Percentiles rank a stretch among this genome's conserved stretches.
Conservation (phyloP, 305 asterid species). For the Fraxinus albicans region DNA sequence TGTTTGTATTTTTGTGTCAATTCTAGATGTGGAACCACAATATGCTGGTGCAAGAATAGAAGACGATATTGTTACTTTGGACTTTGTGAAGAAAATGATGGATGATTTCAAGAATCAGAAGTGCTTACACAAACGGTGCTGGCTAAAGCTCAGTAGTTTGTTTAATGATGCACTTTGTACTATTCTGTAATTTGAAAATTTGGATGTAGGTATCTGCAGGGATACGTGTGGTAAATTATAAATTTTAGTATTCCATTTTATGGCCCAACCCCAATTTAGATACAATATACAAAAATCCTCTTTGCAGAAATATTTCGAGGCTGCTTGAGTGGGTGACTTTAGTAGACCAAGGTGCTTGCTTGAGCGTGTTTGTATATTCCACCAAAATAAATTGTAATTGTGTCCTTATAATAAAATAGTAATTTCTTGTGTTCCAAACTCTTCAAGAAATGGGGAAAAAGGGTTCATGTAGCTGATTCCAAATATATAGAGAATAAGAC, state of each 20-base stretch:
- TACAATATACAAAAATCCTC: not conserved
- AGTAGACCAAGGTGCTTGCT: not conserved
- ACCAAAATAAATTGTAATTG: not conserved
- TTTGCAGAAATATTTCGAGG: too few relatives aligned
- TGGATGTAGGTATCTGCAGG: not conserved
- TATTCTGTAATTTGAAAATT: not conserved
- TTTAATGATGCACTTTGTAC: not conserved
- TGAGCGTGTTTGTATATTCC: not conserved
- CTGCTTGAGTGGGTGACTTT: too few relatives aligned
- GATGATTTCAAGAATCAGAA: constrained; percentile 83
- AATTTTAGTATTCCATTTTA: not conserved
- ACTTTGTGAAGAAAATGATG: constrained; percentile 41
- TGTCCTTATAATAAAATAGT: not conserved
- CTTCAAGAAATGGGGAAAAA: not conserved
- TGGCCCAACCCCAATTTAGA: not conserved
- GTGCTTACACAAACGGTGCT: constrained; percentile 78
- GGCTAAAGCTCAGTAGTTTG: constrained; percentile 1
- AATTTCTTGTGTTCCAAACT: not conserved
- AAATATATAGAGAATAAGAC: not conserved
- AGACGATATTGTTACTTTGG: constrained; percentile 79
- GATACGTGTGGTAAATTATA: not conserved
- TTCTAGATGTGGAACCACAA: constrained; percentile 82
- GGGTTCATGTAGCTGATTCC: not conserved
- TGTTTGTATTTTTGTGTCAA: constrained; percentile 31
- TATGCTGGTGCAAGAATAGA: constrained; percentile 88